These are phyloP conservation scores for Salix koriyanagi DNA, from an alignment of 345 rosid species.

Conservation along the genomic window DNA sequence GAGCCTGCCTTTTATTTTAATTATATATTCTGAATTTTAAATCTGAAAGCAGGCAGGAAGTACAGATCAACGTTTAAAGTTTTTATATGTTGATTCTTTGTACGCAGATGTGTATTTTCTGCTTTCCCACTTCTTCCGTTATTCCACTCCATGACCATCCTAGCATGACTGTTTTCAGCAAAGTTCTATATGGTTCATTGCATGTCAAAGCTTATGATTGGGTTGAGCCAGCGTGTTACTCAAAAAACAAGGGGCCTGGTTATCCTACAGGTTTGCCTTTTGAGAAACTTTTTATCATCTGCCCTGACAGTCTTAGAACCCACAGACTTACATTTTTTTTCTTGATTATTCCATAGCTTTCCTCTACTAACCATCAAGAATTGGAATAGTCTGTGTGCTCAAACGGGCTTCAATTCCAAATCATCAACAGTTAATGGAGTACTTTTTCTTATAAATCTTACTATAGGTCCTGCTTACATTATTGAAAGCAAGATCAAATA, in stretches of 20 bases:
- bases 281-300: slow-evolving; percentile 5
- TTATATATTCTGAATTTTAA: not conserved
- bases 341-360: not conserved
- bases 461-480: not conserved
- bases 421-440: slow-evolving; percentile 1
- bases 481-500: not conserved
- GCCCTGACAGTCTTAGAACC: not conserved
- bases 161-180: slow-evolving; percentile 89
- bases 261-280: slow-evolving; percentile 37
- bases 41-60: not conserved
- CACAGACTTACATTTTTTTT: not conserved
- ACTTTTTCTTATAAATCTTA: not conserved
- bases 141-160: slow-evolving; percentile 98
- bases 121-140: slow-evolving; percentile 90
- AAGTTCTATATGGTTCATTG: slow-evolving; percentile 84
- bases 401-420: not conserved
- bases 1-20: not conserved
- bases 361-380: not conserved
- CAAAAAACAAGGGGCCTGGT: slow-evolving; percentile 43
- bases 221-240: slow-evolving; percentile 73
- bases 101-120: slow-evolving; percentile 88
- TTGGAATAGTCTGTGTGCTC: not conserved
- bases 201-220: slow-evolving; percentile 95
- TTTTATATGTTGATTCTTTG: slow-evolving; percentile 8
- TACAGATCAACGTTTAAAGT: not conserved